Percentiles rank a stretch among this genome's conserved stretches.
Conservation (phyloP, 305 asterid genomes). For the Fraxinus dipetala region DNA sequence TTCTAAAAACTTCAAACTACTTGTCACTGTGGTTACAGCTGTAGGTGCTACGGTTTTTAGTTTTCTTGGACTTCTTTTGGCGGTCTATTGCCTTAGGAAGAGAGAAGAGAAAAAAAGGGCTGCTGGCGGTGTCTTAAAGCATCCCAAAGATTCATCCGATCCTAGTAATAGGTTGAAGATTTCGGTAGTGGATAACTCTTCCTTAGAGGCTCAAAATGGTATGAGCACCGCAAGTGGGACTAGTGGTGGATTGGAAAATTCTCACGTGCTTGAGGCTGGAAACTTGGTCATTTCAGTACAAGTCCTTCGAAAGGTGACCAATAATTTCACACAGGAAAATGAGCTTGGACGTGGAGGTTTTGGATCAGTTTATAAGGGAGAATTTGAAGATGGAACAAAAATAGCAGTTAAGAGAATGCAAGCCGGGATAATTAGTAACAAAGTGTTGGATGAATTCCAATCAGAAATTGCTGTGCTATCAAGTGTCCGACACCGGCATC, state of each 20-base stretch:
- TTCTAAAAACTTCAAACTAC: not conserved
- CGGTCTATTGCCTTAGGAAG: constrained; percentile 36
- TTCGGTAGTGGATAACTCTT: constrained; percentile 32
- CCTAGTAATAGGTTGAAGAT: constrained; percentile 36
- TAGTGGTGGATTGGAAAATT: constrained; percentile 29
- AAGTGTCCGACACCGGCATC: constrained; percentile 75
- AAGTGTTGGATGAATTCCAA: constrained; percentile 68
- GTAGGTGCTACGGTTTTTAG: constrained; percentile 27
- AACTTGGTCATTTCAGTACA: constrained; percentile 48
- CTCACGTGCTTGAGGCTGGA: constrained; percentile 41
- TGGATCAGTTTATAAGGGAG: constrained; percentile 82
- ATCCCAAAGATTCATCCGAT: constrained; percentile 44
- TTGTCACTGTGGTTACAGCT: constrained; percentile 29
- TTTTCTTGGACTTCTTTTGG: constrained; percentile 29
- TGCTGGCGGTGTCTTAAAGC: constrained; percentile 28
- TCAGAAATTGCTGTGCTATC: constrained; percentile 84
- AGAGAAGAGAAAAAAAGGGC: constrained; percentile 24
- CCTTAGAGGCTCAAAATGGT: constrained; percentile 23
- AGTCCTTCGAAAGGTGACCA: constrained; percentile 54
- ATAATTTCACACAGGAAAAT: constrained; percentile 55
- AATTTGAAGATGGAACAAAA: constrained; percentile 53
- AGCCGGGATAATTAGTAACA: constrained; percentile 43
- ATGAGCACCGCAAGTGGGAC: constrained; percentile 24
- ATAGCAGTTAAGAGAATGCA: constrained; percentile 90
- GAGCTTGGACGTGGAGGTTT: constrained; percentile 91